Base-by-base conservation (phyloP, 352 stramenopile species). In the Hyaloperonospora arabidopsidis region DNA sequence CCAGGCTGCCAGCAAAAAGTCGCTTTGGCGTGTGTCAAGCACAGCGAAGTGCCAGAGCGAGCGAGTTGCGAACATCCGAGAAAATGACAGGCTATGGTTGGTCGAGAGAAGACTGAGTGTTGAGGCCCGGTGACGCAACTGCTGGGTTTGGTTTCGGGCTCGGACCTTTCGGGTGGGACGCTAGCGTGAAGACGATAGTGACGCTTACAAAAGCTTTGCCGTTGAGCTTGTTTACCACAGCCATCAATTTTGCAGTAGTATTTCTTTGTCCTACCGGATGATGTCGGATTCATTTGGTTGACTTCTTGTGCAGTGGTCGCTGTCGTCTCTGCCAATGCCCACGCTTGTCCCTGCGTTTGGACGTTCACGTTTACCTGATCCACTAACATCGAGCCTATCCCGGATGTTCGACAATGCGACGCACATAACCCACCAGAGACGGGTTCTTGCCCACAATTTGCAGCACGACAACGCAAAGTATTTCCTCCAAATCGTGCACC, bases 161-260 rank as follows among this genome's bases (percentile, higher is more conserved):
- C 50, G 21, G 39, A 50, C 22, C 60, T 62, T 2, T 54, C 41
- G 17, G 51, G 29, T 41, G 52, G 35, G 14, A 29, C n/a, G 34
- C 53, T 54, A 17, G 60, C 59, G 48, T 82, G 68, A 39, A 76
- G 34, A 18, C 72, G 76, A 54, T 82, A 79, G 45, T 87, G 76
- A 10, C 76, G 72, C 48, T 87, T 86, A 59, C 74, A 89, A 35
- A 84, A 58, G 10, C 76, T 74, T 18, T 52, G 61, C 21, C 79
- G 81, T 47, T 89, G 79, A 45, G 72, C 73, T 56, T 86, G 74
- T 46, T 86, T 86, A 11, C 65, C 68, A 47, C 76, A 89, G 0
- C 70, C 72, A 15, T 84, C 72, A 19, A 68, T 63, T 57, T 70
- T 79, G 65, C 78, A 88, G 39, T 78, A 86, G 46, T 86, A 87